Percentiles rank a stretch among this genome's conserved stretches.
Conservation (phyloP, 305 asterid species). For the Fraxinus platypoda region DNA sequence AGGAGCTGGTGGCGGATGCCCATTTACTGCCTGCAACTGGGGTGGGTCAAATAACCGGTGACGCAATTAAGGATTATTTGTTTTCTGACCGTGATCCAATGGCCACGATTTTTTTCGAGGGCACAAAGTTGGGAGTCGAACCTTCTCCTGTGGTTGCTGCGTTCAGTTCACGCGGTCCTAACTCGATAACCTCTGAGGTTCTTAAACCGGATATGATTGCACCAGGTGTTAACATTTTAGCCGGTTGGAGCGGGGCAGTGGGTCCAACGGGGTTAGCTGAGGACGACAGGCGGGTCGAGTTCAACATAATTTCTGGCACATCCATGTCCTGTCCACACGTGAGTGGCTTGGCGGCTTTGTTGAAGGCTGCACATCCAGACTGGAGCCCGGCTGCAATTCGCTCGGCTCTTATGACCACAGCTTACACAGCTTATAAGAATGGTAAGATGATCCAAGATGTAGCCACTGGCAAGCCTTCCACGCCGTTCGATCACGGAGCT, state of each 20-base stretch:
- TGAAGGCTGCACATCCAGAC: slow-evolving; percentile 68
- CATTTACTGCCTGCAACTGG: slow-evolving; percentile 78
- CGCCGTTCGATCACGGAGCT: slow-evolving; percentile 74
- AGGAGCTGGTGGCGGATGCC: slow-evolving; percentile 92
- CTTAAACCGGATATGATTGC: slow-evolving; percentile 85
- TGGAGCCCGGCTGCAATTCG: slow-evolving; percentile 96
- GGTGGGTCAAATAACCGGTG: slow-evolving; percentile 64
- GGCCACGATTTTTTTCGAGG: slow-evolving; percentile 64
- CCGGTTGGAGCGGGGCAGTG: slow-evolving; percentile 73
- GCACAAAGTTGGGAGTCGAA: slow-evolving; percentile 71
- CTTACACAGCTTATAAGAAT: slow-evolving; percentile 67
- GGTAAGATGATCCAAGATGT: slow-evolving; percentile 53
- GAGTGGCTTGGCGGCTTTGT: slow-evolving; percentile 93
- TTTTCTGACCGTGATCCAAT: slow-evolving; percentile 55
- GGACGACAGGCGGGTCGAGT: slow-evolving; percentile 70
- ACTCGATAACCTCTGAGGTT: slow-evolving; percentile 60
- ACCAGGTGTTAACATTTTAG: slow-evolving; percentile 89
- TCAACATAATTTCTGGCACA: slow-evolving; percentile 90
- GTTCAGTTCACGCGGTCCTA: slow-evolving; percentile 91
- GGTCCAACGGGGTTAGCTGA: slow-evolving; percentile 81
- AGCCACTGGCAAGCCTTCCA: slow-evolving; percentile 74
- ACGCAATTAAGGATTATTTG: slow-evolving; percentile 45
- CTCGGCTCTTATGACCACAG: slow-evolving; percentile 94
- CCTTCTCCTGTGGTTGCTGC: slow-evolving; percentile 96
- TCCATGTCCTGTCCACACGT: slow-evolving; percentile 97